These are phyloP conservation scores for Coemansia asiatica DNA, from an alignment of 192 early-diverging fungal species.

Conservation along the genomic window DNA sequence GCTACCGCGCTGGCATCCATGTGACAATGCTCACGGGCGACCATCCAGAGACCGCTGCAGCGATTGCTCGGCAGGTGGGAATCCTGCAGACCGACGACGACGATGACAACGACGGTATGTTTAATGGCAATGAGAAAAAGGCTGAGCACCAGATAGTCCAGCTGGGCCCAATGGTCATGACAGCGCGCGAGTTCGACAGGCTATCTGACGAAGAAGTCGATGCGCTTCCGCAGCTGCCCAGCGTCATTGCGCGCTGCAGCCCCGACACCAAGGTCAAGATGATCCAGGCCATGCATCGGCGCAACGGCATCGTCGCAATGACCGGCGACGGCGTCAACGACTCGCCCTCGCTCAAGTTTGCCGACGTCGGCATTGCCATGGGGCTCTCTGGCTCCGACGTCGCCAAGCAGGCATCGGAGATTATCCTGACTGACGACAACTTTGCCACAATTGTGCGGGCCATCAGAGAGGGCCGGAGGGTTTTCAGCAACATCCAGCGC, in stretches of 20 bases:
- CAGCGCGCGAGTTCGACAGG: conserved; percentile 81
- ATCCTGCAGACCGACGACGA: conserved; percentile 61
- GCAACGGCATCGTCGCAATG: conserved; percentile 77
- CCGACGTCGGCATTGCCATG: conserved; percentile 79
- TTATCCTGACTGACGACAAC: conserved; percentile 82
- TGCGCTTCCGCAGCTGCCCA: conserved; percentile 73
- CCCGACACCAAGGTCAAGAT: conserved; percentile 98
- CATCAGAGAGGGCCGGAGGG: conserved; percentile 74
- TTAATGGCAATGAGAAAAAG: conserved; percentile 33
- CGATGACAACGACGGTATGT: conserved; percentile 8
- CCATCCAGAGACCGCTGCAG: conserved; percentile 85
- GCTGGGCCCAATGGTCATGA: conserved; percentile 67
- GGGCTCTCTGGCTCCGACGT: conserved; percentile 70
- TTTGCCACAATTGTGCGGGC: conserved; percentile 80
- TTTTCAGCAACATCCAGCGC: conserved; percentile 76
- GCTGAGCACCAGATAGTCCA: conserved; percentile 29
- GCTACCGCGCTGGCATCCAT: conserved; percentile 88
- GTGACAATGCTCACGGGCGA: conserved; percentile 98
- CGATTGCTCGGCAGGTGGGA: conserved; percentile 86
- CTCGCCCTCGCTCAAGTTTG: conserved; percentile 72
- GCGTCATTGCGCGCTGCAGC: conserved; percentile 89
- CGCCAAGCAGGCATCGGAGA: conserved; percentile 80
- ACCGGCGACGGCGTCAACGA: conserved; percentile 91
- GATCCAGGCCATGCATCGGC: conserved; percentile 85
- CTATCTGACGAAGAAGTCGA: conserved; percentile 81